Evolutionary conservation across 768 basidiomycete species (phyloP).

Genomic region (Tremella mesenterica): DNA sequence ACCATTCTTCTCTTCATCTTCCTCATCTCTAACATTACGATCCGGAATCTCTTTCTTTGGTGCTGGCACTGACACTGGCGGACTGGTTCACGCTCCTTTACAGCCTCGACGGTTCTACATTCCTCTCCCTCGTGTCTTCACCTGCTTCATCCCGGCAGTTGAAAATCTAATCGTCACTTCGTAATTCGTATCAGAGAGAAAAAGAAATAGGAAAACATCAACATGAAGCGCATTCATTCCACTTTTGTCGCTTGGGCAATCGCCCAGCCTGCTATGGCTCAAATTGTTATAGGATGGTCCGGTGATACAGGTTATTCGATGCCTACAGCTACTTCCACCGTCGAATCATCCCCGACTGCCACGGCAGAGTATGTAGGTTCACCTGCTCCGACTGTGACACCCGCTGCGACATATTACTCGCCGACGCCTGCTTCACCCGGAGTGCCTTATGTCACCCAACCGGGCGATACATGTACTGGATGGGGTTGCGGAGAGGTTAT

Average conservation of each 20-base stretch:
- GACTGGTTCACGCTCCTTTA: neutral
- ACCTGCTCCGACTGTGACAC: neutral
- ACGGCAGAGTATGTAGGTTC: neutral
- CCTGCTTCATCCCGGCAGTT: too few relatives aligned
- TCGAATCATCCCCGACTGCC: neutral
- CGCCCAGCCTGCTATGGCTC: neutral
- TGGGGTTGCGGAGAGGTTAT: slow-evolving; percentile 29
- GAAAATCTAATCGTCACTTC: too few relatives aligned
- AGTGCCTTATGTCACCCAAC: slow-evolving; percentile 1
- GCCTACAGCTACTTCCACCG: neutral
- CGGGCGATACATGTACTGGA: slow-evolving; percentile 16
- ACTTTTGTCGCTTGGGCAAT: too few relatives aligned
- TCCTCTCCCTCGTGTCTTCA: too few relatives aligned
- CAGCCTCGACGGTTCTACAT: too few relatives aligned
- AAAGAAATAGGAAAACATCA: too few relatives aligned
- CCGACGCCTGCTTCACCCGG: slow-evolving; percentile 12
- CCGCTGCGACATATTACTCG: slow-evolving; percentile 8
- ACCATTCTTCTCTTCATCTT: too few relatives aligned
- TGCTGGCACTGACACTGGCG: neutral
- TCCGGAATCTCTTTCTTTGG: neutral
- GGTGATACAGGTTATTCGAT: neutral
- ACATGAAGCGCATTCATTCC: too few relatives aligned
- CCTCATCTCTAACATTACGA: too few relatives aligned
- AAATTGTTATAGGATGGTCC: neutral
- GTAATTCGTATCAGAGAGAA: too few relatives aligned